Base-by-base conservation (phyloP, 352 stramenopile genomes). In the Globisporangium polare region DNA sequence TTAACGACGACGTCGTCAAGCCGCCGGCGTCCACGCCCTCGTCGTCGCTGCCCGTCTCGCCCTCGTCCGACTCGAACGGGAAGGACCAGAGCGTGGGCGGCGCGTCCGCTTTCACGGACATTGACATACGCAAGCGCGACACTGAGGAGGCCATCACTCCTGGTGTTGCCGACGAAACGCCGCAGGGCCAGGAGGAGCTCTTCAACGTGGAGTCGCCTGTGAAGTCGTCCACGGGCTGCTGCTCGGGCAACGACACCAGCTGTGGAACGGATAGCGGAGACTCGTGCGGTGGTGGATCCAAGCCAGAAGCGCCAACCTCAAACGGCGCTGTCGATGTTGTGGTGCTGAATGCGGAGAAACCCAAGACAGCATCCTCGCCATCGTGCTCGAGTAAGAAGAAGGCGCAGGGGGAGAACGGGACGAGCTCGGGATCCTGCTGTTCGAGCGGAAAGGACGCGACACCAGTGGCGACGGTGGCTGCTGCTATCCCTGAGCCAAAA, bases 1-100 rank as follows among this genome's bases (percentile, higher is more conserved):
- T n/a, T 46, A 5, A 46, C 18, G 41, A 37, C 24, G 17, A 18
- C 22, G 64, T 41, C 0, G 50, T 53, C n/a, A 67, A 75, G 18
- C 69, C 68, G n/a, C 41, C 53, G 6, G 51, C 41, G 22, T 73
- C 68, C 9, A 69, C 57, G 3, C 57, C 57, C 41, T 60, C 50
- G 51, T 54, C 41, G 52, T 55, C 57, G 33, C 60, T 22, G 69
- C 65, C 37, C 71, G 62, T 26, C 42, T 62, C 15, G 56, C 72
- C 17, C 59, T 71, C 35, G 57, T 61, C 39, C 45, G 51, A 31
- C 12, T 42, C 22, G 18, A 47, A 6, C 22, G 65, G 39, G 49
- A 58, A 33, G 20, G 39, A 39, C n/a, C 10, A 35, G 27, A 24
- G n/a, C 26, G 17, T 26, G 18, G 13, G 18, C 39, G 4, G 7